These are phyloP conservation scores for Phytophthora citricola DNA, from an alignment of 352 stramenopile genomes.

Conservation along the genomic window DNA sequence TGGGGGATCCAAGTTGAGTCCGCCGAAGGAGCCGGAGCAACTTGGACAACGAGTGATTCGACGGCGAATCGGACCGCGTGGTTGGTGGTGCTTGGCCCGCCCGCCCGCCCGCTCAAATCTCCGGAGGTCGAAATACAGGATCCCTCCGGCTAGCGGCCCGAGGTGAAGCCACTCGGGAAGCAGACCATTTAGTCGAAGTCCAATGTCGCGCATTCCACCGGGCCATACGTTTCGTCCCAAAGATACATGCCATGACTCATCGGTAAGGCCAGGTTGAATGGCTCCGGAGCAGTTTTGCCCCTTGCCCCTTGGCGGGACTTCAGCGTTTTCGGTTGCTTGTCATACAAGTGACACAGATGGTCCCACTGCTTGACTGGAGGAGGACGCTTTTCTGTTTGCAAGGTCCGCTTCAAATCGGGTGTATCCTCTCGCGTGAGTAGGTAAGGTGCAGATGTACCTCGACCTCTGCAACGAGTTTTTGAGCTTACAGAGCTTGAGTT, in stretches of 20 bases:
- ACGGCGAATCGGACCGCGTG: slow-evolving; percentile 15
- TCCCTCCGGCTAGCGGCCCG: slow-evolving; percentile 2
- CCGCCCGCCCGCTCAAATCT: slow-evolving; percentile 20
- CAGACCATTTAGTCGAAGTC: slow-evolving; percentile 16
- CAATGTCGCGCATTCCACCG: slow-evolving; percentile 31
- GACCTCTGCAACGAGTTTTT: slow-evolving; percentile 6
- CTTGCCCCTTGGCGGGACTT: slow-evolving; percentile 9
- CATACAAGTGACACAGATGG: slow-evolving; percentile 6
- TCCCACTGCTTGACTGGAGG: slow-evolving; percentile 40
- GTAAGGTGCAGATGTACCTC: slow-evolving; percentile 3
- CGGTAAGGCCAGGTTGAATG: neutral
- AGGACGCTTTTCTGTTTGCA: slow-evolving; percentile 31
- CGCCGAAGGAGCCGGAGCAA: slow-evolving; percentile 23
- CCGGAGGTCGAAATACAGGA: slow-evolving; percentile 8
- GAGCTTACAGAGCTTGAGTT: too few species aligned
- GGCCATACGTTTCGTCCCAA: slow-evolving; percentile 14
- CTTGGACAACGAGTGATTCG: slow-evolving; percentile 2
- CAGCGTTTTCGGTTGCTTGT: slow-evolving; percentile 14
- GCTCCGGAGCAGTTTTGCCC: too few species aligned
- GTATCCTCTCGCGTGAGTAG: slow-evolving; percentile 32
- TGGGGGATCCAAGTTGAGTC: slow-evolving; percentile 9
- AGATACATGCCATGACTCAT: slow-evolving; percentile 27
- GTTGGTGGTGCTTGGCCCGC: slow-evolving; percentile 1
- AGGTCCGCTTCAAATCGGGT: slow-evolving; percentile 31
- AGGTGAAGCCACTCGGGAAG: slow-evolving; percentile 28